Percentiles rank a stretch among this genome's conserved stretches.
phyloP scores from a whole-genome alignment of 2,329 filamentous ascomycete species.

The Botrytis squamosa region DNA sequence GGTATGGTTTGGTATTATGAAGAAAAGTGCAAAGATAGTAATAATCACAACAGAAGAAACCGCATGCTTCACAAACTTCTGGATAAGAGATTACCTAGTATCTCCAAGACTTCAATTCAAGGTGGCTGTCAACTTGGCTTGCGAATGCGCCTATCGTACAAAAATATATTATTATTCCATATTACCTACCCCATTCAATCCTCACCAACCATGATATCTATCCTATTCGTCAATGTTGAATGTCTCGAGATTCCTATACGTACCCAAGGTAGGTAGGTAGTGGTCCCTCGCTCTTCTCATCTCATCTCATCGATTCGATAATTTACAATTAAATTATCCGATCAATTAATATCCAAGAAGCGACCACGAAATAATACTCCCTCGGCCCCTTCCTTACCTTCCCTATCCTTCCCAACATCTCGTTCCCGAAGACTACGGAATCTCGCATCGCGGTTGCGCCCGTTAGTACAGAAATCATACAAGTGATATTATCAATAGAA shows the following conservation, averaged over 20 bases:
- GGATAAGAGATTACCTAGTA: background rate
- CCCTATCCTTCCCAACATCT: background rate
- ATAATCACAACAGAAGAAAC: background rate
- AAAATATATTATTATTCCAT: background rate
- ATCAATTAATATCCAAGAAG: background rate
- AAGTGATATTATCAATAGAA: background rate
- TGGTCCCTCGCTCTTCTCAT: background rate
- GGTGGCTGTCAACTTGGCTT: background rate
- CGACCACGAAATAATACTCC: background rate
- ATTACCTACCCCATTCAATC: background rate
- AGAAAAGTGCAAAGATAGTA: background rate
- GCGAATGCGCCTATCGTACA: background rate
- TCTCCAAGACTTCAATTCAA: background rate
- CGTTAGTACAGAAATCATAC: background rate
- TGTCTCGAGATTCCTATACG: background rate
- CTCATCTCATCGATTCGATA: background rate
- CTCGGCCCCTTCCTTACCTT: background rate
- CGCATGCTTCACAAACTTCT: no score
- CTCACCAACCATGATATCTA: background rate
- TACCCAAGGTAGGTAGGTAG: no score
- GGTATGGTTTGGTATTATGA: background rate
- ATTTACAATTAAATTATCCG: background rate
- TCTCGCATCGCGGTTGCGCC: background rate
- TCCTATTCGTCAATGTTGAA: background rate
- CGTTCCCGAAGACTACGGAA: background rate